Base-by-base conservation (phyloP, 139 green algal genomes). In the Spirogloea muscicola region DNA sequence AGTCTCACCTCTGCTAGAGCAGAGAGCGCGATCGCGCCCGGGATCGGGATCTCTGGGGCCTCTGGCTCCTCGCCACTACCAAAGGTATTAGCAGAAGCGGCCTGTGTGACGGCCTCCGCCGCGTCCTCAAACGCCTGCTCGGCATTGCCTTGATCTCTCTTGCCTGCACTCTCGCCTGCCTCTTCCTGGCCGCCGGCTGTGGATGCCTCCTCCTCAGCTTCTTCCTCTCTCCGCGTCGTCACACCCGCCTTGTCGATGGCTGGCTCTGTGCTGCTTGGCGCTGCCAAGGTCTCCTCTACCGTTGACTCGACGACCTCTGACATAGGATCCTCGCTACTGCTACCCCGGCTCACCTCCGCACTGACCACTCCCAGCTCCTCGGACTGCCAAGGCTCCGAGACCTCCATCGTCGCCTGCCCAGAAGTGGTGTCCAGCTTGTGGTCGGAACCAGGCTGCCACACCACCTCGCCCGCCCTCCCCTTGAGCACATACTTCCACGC, bases 401-500 rank as follows among this genome's bases (percentile, higher is more conserved):
- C 31, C 6, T 43, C 6, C 52, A 21, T 7, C 37, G 52, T 6
- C 18, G 52, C 37, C 18, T 31, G 6, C 31, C 52, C 52, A 43
- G 52, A 5, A 21, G 52, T 21, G 7, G 7, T 62, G 7, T 62
- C 52, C 37, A 73, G 29, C 48, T 41, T 25, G 18, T 51, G 48
- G 29, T 73, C 60, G 48, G 38, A 41, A 21, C 64, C 64, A 31
- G 42, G 64, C 43, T 64, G 49, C 69, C 69, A 77, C 42, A 37
- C 60, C 7, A 77, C 27, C 41, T 62, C 34, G 25, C 69, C 69
- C 10, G 61, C 31, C 63, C 79, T 72, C 31, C 62, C 69, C 39
- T 64, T 18, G 58, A 77, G 48, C 38, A 77, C 69, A 64, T 52
- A 77, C 63, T 77, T 77, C 61, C 52, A 77, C 36, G 46, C 34